These are phyloP conservation scores for Kodamaea jinghongensis DNA, from an alignment of 805 yeast genomes.

Conservation along the genomic window DNA sequence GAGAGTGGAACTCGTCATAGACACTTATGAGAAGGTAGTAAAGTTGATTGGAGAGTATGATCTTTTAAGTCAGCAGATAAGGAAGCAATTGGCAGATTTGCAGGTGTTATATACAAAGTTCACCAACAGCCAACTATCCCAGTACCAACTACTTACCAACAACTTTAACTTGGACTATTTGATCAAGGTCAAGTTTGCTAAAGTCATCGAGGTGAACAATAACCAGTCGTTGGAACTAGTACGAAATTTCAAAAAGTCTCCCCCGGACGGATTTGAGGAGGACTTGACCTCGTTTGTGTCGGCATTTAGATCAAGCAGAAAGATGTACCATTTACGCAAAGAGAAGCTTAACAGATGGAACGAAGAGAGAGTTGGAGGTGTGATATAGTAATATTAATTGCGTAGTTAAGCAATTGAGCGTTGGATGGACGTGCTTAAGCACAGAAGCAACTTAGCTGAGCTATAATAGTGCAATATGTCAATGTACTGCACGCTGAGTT, in stretches of 20 bases:
- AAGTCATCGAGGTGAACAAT: slow-evolving; percentile 22
- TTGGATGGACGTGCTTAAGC: no score
- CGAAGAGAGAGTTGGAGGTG: slow-evolving; percentile 44
- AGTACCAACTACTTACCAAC: slow-evolving; percentile 37
- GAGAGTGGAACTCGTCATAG: slow-evolving; percentile 8
- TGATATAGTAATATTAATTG: no score
- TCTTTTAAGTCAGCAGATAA: slow-evolving; percentile 19
- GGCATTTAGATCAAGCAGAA: slow-evolving; percentile 23
- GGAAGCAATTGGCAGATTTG: slow-evolving; percentile 22
- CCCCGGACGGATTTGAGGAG: slow-evolving; percentile 18
- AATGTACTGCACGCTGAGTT: no score
- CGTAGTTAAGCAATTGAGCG: no score
- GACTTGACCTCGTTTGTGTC: slow-evolving; percentile 17
- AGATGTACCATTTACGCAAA: slow-evolving; percentile 30
- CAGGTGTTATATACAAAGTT: slow-evolving; percentile 30
- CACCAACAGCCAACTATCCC: slow-evolving; percentile 32
- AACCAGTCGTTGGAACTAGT: slow-evolving; percentile 20
- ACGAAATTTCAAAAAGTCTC: slow-evolving; percentile 14
- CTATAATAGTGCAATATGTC: no score
- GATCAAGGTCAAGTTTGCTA: slow-evolving; percentile 26
- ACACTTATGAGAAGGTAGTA: slow-evolving; percentile 2
- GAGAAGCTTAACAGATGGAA: slow-evolving; percentile 43
- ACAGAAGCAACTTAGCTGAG: no score
- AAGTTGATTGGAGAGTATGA: slow-evolving; percentile 26
- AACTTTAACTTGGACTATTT: slow-evolving; percentile 34